phyloP scores from a whole-genome alignment of 306 rosid species.

The Potentilla sterilis region DNA sequence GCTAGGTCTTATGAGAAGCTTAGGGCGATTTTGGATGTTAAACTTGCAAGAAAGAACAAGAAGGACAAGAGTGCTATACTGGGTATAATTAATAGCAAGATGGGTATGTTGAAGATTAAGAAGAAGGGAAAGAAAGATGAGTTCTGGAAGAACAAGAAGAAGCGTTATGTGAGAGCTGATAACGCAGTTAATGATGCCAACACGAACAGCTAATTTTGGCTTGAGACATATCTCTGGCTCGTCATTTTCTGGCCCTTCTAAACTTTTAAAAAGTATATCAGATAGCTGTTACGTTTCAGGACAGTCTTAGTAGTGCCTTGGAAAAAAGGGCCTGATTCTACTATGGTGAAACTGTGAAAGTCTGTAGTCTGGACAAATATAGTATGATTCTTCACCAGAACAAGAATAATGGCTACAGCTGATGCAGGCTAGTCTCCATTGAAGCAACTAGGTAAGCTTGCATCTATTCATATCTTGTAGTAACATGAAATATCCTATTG shows the following conservation, averaged over 20 bases:
- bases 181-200: background rate
- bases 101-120: slow-evolving; percentile 50
- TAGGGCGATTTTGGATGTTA: slow-evolving; percentile 59
- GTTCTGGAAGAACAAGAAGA: slow-evolving; percentile 79
- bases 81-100: slow-evolving; percentile 54
- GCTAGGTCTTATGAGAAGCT: slow-evolving; percentile 60
- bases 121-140: slow-evolving; percentile 75
- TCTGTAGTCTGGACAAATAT: background rate
- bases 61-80: slow-evolving; percentile 61
- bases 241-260: background rate
- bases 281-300: background rate
- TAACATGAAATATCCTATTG: background rate
- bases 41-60: slow-evolving; percentile 60
- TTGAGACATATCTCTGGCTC: background rate
- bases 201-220: background rate
- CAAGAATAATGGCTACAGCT: slow-evolving; percentile 10
- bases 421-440: background rate
- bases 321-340: background rate
- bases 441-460: background rate
- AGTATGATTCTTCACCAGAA: background rate
- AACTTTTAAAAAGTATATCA: background rate
- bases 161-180: slow-evolving; percentile 26
- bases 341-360: background rate
- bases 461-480: background rate
- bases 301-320: background rate